phyloP scores from a whole-genome alignment of 495 filamentous ascomycete genomes.

The Hypoxylon crocopeplum region DNA sequence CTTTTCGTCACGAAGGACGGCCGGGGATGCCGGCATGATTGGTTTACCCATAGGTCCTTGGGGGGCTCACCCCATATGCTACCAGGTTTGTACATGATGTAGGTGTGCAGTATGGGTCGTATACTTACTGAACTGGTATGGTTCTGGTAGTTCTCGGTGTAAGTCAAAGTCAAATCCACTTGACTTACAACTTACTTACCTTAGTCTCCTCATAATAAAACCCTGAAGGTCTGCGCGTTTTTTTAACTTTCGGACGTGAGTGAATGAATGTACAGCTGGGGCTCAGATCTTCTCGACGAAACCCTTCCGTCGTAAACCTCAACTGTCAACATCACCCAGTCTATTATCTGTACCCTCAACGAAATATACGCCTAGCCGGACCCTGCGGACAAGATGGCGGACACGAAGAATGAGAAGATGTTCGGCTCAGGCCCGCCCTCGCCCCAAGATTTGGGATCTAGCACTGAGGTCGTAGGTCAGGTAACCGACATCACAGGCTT shows the following conservation, averaged over 20 bases:
- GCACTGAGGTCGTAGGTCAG: slow-evolving; percentile 38
- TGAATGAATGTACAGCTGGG: not conserved
- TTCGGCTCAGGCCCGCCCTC: slow-evolving; percentile 14
- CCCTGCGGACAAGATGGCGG: slow-evolving; percentile 19
- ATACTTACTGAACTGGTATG: slow-evolving; percentile 19
- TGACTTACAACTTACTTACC: slow-evolving; percentile 25
- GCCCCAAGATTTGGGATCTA: slow-evolving; percentile 13
- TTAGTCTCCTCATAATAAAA: slow-evolving; percentile 14
- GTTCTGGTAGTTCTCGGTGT: slow-evolving; percentile 25
- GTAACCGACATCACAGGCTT: slow-evolving; percentile 41
- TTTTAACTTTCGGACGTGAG: slow-evolving; percentile 9
- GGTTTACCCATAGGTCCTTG: slow-evolving; percentile 7
- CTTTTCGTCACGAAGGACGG: slow-evolving; percentile 26
- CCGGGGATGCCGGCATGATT: slow-evolving; percentile 32
- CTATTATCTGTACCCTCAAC: slow-evolving; percentile 3
- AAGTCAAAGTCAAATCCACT: slow-evolving; percentile 25
- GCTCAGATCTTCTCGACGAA: slow-evolving; percentile 18
- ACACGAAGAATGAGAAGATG: slow-evolving; percentile 34
- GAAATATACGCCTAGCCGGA: slow-evolving; percentile 6
- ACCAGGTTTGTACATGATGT: not conserved
- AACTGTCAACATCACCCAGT: not conserved
- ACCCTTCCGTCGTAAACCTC: slow-evolving; percentile 20
- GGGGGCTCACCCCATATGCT: slow-evolving; percentile 27
- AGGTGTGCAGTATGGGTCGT: not conserved
- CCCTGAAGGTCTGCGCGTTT: slow-evolving; percentile 5